Evolutionary conservation across 2,329 filamentous ascomycete species (phyloP), one percentile per base, ranked within the genome.

Genomic region (Leptographium wingfieldii): DNA sequence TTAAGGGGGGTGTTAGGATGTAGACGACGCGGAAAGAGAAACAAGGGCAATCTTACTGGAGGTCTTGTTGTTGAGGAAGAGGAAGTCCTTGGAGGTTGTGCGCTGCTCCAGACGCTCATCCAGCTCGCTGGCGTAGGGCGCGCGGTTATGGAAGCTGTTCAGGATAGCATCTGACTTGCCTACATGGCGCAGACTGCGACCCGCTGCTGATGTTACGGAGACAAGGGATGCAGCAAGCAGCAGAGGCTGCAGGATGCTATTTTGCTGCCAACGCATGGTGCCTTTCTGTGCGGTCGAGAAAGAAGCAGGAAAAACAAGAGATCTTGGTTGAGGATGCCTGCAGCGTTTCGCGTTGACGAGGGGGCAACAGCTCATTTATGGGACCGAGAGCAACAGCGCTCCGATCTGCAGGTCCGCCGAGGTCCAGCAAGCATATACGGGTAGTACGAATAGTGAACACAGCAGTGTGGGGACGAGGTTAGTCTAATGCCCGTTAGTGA

Each of bases 11-110:
- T 29, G 52, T 46, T 3, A 25, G 12, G 6, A 33, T 14, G 9
- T 19, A 40, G n/a, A 52, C 27, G 38, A 25, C 27, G 6, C 14
- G 16, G n/a, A 25, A 59, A 7, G 19, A 9, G 43, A 31, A 27
- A 16, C 16, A 9, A 19, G 31, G 16, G 11, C 22, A 27, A 1
- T 43, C 25, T 31, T 35, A 65, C 64, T 63, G 5, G 61, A 55
- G 1, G 65, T 66, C 46, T 65, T 64, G 40, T 60, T 31, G 51
- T 54, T 65, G 22, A 65, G 56, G 40, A 65, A 66, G 56, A 59
- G 60, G 25, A 53, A 51, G 4, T 35, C 33, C 12, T 51, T 33
- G 22, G 38, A 3, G 3, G 54, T 52, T 1, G 56, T 53, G 2
- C 57, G 57, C 19, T 29, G 22, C 22, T 54, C 16, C 49, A 58